Base-by-base conservation (phyloP, 2,329 filamentous ascomycete genomes). In the Microdochium trichocladiopsis region DNA sequence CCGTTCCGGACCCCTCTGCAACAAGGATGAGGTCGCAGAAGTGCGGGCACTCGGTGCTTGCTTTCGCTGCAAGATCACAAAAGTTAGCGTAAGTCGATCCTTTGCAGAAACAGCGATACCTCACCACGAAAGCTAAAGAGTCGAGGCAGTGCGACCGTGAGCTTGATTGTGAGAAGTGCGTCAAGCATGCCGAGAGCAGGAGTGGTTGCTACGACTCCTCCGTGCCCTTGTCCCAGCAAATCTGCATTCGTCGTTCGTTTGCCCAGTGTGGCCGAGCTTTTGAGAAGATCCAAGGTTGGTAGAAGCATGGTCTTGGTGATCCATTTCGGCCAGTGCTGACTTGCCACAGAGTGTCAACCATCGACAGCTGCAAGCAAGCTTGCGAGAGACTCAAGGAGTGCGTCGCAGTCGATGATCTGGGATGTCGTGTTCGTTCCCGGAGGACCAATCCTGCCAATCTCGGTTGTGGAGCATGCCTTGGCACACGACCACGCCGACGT, bases 31-130 rank as follows among this genome's bases (percentile, higher is more conserved):
- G 63, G 77, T 76, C 45, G 74, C 73, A 50, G 69, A 71, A 51
- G 74, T 79, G 51, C 74, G 76, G 57, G 73, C 74, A 60, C 68
- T 66, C 58, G 72, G 72, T 53, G 74, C 76, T 31, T 79, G 76
- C 58, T 66, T 73, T 51, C 71, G 70, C 52, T 79, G 76, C 62
- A 74, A 70, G 57, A 67, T 73, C 55, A 70, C 69, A 57, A 78
- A 76, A 66, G 70, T 72, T 58, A 64, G 66, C 58, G 76, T 78
- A 70, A 70, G 73, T 61, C 47, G 25, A 36, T 25, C 47, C 37
- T 52, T 55, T 49, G 52, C 52, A 52, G 52, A 60, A 63, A 65
- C 57, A 66, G n/a, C 22, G 25, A n/a, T 8, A 4, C 5, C 18
- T 6, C 10, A 28, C 25, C 22, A n/a, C 4, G 23, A 3, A 25